A percentile compares a stretch with the other conserved stretches of the same genome.
Evolutionary conservation across 495 filamentous ascomycete genomes (phyloP).

Genomic region (Chaetomium tenue): DNA sequence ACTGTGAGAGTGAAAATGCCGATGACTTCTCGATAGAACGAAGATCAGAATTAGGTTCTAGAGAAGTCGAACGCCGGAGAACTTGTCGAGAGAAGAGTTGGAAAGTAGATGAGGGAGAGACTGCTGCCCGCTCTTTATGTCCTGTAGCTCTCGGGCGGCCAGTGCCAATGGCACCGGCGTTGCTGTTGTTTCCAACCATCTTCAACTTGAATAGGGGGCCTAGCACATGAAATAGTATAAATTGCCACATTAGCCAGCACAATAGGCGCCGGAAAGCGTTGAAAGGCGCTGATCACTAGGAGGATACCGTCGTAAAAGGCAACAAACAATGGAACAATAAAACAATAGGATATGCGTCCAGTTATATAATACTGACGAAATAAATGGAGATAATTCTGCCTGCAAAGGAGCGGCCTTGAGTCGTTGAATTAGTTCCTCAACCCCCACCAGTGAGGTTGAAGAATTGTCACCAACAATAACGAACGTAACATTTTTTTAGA

Average conservation of each 20-base stretch:
- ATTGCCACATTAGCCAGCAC: neutral
- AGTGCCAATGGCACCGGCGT: neutral
- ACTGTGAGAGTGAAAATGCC: neutral
- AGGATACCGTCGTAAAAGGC: neutral
- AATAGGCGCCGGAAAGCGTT: neutral
- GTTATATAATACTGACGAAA: neutral
- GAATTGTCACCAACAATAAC: neutral
- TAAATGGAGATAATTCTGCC: neutral
- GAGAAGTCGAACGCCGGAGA: slow-evolving; percentile 8
- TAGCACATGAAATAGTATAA: neutral
- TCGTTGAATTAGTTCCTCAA: neutral
- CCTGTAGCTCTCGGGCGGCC: neutral
- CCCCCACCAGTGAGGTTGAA: slow-evolving; percentile 10
- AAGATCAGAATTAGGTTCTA: neutral
- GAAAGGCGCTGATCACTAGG: neutral
- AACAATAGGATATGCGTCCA: neutral
- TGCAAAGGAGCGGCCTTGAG: neutral
- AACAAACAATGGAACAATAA: neutral
- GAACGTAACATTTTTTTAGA: neutral
- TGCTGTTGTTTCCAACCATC: slow-evolving; percentile 14
- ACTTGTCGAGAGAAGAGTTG: slow-evolving; percentile 10
- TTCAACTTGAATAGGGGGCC: neutral
- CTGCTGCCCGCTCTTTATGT: neutral
- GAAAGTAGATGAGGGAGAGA: neutral
- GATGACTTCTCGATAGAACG: neutral